phyloP scores from a whole-genome alignment of 1,284 basidiomycete genomes.

The Cutaneotrichosporon dermatis region DNA sequence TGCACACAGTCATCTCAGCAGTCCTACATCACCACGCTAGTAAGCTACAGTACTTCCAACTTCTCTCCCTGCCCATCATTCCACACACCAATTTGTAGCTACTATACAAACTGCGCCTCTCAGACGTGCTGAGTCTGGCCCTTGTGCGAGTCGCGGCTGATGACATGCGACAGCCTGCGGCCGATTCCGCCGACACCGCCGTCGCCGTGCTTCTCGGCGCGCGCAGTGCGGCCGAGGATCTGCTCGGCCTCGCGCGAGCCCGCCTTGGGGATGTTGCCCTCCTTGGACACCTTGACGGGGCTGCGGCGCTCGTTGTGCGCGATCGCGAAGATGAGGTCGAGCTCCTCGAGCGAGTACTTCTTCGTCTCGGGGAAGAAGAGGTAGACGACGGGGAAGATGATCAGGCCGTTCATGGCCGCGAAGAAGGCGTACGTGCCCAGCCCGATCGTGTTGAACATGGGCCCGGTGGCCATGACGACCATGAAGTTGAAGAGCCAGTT shows the following conservation, averaged over 20 bases:
- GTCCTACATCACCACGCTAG: not conserved
- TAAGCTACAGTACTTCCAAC: not conserved
- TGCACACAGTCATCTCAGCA: too few relatives aligned
- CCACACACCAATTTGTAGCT: not conserved
- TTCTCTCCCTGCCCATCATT: not conserved
- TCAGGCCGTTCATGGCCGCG: conserved; percentile 34
- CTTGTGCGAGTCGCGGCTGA: not conserved
- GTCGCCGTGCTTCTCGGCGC: not conserved
- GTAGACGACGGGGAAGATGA: conserved; percentile 39
- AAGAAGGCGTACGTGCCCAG: conserved; percentile 43
- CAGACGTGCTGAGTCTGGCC: not conserved
- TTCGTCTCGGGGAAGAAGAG: conserved; percentile 40
- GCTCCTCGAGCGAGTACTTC: conserved; percentile 31
- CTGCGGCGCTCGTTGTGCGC: conserved; percentile 24
- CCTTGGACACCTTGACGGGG: conserved; percentile 25
- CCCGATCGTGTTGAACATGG: conserved; percentile 38
- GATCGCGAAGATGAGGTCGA: conserved; percentile 38
- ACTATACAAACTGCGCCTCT: not conserved
- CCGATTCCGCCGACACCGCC: not conserved
- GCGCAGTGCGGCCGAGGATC: conserved; percentile 22
- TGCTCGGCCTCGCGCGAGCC: conserved; percentile 33
- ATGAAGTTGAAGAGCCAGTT: conserved; percentile 49
- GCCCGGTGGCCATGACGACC: conserved; percentile 39
- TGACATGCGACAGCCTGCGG: not conserved
- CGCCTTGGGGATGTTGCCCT: conserved; percentile 27